phyloP scores from a whole-genome alignment of 345 rosid genomes.

The Eutrema japonicum region DNA sequence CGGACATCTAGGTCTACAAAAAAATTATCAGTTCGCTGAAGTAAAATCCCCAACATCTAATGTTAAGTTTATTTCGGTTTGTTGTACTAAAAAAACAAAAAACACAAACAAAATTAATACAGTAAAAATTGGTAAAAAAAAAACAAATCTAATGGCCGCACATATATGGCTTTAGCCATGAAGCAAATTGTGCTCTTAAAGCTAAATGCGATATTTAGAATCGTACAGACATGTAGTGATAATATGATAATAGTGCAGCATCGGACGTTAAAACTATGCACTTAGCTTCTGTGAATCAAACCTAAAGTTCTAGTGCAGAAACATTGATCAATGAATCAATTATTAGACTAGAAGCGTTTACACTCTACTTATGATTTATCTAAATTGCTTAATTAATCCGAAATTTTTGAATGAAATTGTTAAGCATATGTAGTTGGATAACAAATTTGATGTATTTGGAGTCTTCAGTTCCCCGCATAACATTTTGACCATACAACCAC shows the following conservation, averaged over 20 bases:
- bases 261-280: not conserved
- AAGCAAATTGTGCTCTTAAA: not conserved
- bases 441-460: conserved; percentile 12
- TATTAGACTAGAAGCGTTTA: not conserved
- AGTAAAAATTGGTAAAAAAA: too few species aligned
- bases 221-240: not conserved
- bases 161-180: too few species aligned
- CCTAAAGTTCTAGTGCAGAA: not conserved
- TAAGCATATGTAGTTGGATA: not conserved
- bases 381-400: not conserved
- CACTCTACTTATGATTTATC: not conserved
- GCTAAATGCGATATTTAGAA: not conserved
- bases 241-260: conserved; percentile 2
- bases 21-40: too few species aligned
- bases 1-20: too few species aligned
- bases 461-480: not conserved
- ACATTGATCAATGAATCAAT: conserved; percentile 2
- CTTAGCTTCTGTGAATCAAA: not conserved
- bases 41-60: too few species aligned
- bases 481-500: conserved; percentile 28
- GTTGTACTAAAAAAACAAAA: too few species aligned
- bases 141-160: too few species aligned
- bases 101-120: too few species aligned
- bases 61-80: too few species aligned
- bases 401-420: not conserved